phyloP scores from a whole-genome alignment of 768 basidiomycete genomes.

The Boletales sp. region DNA sequence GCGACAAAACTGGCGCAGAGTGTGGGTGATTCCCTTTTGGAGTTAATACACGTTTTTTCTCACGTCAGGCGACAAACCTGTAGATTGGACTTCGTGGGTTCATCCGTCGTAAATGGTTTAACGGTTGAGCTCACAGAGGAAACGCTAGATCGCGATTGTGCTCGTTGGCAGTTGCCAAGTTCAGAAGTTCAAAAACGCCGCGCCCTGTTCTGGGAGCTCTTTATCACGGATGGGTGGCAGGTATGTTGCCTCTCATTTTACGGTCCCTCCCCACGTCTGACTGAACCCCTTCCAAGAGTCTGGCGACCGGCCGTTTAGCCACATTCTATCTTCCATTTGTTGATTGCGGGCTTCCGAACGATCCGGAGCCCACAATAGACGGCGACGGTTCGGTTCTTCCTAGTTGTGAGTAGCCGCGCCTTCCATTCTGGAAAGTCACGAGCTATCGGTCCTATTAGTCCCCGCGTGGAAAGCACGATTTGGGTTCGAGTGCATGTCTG shows the following conservation, averaged over 20 bases:
- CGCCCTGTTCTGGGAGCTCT: conserved; percentile 70
- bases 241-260: conserved; percentile 32
- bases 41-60: not conserved
- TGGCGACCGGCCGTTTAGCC: conserved; percentile 66
- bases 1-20: conserved; percentile 67
- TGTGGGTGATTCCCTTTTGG: conserved; percentile 37
- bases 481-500: conserved; percentile 60
- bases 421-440: not conserved
- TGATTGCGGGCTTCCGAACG: conserved; percentile 66
- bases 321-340: conserved; percentile 69
- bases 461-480: conserved; percentile 70
- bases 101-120: not conserved
- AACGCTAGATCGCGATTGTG: conserved; percentile 62
- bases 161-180: conserved; percentile 59
- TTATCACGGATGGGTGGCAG: conserved; percentile 75
- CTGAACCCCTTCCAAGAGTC: conserved; percentile 40
- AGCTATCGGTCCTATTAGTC: conserved; percentile 35
- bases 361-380: conserved; percentile 54
- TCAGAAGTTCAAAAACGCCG: conserved; percentile 69
- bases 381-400: conserved; percentile 55
- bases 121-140: conserved; percentile 12
- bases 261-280: not conserved
- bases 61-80: not conserved
- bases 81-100: conserved; percentile 68
- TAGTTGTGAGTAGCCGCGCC: conserved; percentile 47